Percentiles rank a stretch among this genome's conserved stretches.
phyloP scores from a whole-genome alignment of 2,329 filamentous ascomycete species.

The Alternaria brassicae region DNA sequence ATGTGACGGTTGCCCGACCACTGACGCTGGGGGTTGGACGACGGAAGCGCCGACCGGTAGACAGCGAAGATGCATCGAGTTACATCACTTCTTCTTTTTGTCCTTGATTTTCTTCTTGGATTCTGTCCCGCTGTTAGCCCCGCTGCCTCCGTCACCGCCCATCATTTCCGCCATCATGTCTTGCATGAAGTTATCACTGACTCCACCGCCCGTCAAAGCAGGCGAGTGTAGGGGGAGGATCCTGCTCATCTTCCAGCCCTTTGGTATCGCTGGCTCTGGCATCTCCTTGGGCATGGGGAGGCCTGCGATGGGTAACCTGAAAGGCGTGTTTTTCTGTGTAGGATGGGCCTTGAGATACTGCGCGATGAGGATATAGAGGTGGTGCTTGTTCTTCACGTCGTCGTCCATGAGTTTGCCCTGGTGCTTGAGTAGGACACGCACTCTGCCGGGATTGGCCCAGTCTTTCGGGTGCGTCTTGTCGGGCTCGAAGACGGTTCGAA shows the following conservation, averaged over 20 bases:
- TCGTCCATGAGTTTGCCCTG: slow-evolving; percentile 60
- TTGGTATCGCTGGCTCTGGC: slow-evolving; percentile 71
- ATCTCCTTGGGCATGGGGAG: slow-evolving; percentile 72
- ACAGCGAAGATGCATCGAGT: neutral
- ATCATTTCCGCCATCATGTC: slow-evolving; percentile 97
- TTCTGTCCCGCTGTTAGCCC: slow-evolving; percentile 33
- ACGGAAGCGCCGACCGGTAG: neutral
- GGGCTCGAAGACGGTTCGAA: slow-evolving; percentile 83
- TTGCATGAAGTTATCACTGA: slow-evolving; percentile 92
- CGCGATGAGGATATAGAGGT: slow-evolving; percentile 83
- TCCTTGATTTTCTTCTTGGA: slow-evolving; percentile 47
- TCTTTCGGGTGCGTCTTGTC: slow-evolving; percentile 94
- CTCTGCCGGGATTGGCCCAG: slow-evolving; percentile 94
- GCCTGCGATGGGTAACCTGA: slow-evolving; percentile 76
- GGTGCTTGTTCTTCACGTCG: slow-evolving; percentile 77
- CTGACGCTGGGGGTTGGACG: neutral
- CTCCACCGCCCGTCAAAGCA: slow-evolving; percentile 89
- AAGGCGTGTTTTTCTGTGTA: slow-evolving; percentile 73
- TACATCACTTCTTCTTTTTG: slow-evolving; percentile 49
- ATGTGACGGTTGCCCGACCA: neutral
- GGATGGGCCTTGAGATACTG: slow-evolving; percentile 79
- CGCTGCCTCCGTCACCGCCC: slow-evolving; percentile 43
- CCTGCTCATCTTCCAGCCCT: slow-evolving; percentile 88
- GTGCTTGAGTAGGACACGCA: slow-evolving; percentile 77
- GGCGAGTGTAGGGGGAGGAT: slow-evolving; percentile 87